Base-by-base conservation (phyloP, 352 stramenopile genomes). In the Phytophthora quininea region DNA sequence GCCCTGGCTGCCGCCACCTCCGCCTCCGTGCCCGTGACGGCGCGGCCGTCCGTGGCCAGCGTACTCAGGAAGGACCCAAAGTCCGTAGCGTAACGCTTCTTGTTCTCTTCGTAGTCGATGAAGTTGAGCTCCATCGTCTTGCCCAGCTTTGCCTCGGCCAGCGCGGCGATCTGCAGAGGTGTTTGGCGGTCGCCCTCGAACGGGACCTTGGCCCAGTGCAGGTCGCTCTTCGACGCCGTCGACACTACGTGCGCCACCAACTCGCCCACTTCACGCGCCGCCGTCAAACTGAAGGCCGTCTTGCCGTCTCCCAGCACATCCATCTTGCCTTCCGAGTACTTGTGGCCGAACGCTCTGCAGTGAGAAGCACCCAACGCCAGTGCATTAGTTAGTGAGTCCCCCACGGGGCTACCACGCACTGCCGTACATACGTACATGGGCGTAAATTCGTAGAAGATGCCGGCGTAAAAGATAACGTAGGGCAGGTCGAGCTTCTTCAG, bases 91-190 rank as follows among this genome's bases (percentile, higher is more conserved):
- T 54, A 58, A 10, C 32, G 48, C 32, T 33, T 46, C 59, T 67
- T 58, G 59, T 59, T 67, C 40, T 59, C 42, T 10, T 58, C 51
- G 42, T 58, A 55, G 29, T 67, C 59, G 6, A 60, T 33, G 32
- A 48, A 50, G 30, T 30, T 32, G 59, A 67, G 19, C 38, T 59
- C 38, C 29, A 67, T 54, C 59, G 59, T 67, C 50, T 60, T 67
- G 50, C 43, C 52, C 12, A 59, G 9, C 50, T 60, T 67, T 40
- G 59, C 45, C 59, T 60, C 59, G 1, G 31, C 50, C 29, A 60
- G 40, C 29, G 38, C 59, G 2, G 43, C 32, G 33, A 60, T 38
- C 50, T 67, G 37, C 10, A 67, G 32, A 6, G 38, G 14, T 8
- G 49, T 43, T 40, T 47, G 49, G 40, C 59, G 59, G 38, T 59